These are phyloP conservation scores for Aureococcus anophagefferens DNA, from an alignment of 108 stramenopile species.

Conservation along the genomic window DNA sequence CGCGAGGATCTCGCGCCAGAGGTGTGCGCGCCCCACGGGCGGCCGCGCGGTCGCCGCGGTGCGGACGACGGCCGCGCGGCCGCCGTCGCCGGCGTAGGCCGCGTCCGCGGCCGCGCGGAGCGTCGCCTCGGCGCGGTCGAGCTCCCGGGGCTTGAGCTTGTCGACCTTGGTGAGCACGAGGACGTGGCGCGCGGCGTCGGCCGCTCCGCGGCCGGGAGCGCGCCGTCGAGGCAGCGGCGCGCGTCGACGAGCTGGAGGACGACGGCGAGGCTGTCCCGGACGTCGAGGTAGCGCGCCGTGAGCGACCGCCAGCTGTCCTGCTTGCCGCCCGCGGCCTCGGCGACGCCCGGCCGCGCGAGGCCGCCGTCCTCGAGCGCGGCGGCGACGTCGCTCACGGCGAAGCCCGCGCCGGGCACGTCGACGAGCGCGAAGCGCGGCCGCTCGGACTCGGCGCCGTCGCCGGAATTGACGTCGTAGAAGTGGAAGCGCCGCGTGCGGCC, in stretches of 20 bases:
- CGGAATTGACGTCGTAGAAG: constrained; percentile 22
- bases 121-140: too few relatives aligned
- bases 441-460: neutral
- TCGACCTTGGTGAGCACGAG: neutral
- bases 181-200: neutral
- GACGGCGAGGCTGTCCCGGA: neutral
- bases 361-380: neutral
- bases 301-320: constrained; percentile 22
- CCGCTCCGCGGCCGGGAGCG: neutral
- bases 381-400: neutral
- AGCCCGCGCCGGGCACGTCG: constrained; percentile 28
- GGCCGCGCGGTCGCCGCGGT: too few relatives aligned
- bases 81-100: too few relatives aligned
- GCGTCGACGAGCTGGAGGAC: constrained; percentile 28
- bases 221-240: neutral
- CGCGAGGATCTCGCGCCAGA: too few relatives aligned
- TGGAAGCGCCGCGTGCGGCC: constrained; percentile 25
- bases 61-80: too few relatives aligned
- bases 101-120: too few relatives aligned
- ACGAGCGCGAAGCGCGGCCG: constrained; percentile 15
- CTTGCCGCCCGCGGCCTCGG: constrained; percentile 12
- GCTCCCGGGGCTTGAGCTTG: neutral
- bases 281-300: constrained; percentile 23
- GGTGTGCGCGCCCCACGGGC: too few relatives aligned
- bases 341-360: too few relatives aligned